phyloP scores from a whole-genome alignment of 768 basidiomycete species.

The Lactarius hatsudake region DNA sequence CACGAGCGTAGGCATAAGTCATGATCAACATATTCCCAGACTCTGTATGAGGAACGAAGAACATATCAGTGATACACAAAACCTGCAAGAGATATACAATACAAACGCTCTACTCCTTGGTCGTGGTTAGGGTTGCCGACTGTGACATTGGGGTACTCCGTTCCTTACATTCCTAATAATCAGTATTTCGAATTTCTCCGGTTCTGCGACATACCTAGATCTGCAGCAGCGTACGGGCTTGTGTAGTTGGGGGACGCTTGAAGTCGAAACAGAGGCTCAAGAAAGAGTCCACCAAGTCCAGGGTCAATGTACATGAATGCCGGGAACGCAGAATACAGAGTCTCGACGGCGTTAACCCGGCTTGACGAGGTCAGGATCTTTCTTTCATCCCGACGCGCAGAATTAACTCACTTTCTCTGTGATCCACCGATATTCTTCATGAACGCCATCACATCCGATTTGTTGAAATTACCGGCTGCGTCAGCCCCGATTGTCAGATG shows the following conservation, averaged over 20 bases:
- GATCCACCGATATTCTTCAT: constrained; percentile 36
- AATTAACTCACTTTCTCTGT: not conserved
- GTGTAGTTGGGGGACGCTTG: constrained; percentile 17
- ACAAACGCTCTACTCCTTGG: constrained; percentile 22
- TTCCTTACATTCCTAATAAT: not conserved
- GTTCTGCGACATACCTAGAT: constrained; percentile 25
- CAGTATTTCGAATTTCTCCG: not conserved
- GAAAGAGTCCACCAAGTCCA: constrained; percentile 37
- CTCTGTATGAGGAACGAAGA: constrained; percentile 20
- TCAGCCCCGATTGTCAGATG: too few relatives aligned
- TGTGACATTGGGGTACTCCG: constrained; percentile 5
- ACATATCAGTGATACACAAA: not conserved
- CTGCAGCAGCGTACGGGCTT: constrained; percentile 20
- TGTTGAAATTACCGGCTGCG: constrained; percentile 47
- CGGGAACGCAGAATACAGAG: constrained; percentile 50
- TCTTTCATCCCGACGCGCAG: too few relatives aligned
- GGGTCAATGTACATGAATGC: constrained; percentile 55
- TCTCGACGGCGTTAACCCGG: constrained; percentile 50
- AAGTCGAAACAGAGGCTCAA: constrained; percentile 30
- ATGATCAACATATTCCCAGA: constrained; percentile 39
- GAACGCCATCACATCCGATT: constrained; percentile 50
- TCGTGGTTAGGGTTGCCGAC: too few relatives aligned
- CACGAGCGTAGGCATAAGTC: constrained; percentile 33
- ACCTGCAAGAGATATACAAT: not conserved
- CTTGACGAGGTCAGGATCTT: constrained; percentile 4